Conservation (phyloP, 2,329 filamentous ascomycete species). For the Boeremia lycopersici region DNA sequence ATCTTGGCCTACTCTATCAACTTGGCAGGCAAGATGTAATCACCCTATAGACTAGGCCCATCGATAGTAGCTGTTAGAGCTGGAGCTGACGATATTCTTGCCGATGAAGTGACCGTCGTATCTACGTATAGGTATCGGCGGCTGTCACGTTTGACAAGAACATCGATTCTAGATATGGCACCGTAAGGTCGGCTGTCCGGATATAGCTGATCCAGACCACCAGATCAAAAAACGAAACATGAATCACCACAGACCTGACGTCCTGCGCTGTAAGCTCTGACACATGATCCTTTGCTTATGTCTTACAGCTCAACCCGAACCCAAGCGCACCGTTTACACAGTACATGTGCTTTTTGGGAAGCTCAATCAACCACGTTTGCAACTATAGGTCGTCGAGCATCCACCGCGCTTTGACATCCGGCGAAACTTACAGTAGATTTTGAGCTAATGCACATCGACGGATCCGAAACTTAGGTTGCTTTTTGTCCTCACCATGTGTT, state of each 20-base stretch:
- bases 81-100: neutral
- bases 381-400: neutral
- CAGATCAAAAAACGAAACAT: constrained; percentile 12
- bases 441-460: neutral
- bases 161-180: constrained; percentile 1
- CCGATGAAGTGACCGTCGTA: neutral
- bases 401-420: neutral
- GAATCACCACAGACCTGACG: constrained; percentile 2
- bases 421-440: neutral
- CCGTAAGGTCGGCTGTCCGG: neutral
- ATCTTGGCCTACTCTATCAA: constrained; percentile 3
- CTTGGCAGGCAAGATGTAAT: neutral
- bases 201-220: constrained; percentile 6
- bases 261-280: neutral
- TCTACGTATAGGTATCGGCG: neutral
- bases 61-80: neutral
- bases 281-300: neutral
- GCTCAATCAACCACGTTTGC: neutral
- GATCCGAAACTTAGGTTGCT: neutral
- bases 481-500: neutral
- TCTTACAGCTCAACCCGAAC: neutral
- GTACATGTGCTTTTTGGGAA: neutral
- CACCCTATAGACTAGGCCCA: neutral
- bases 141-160: constrained; percentile 12
- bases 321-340: neutral